These are phyloP conservation scores for Hanseniaspora uvarum DNA, from an alignment of 1,139 yeast species.

Conservation along the genomic window DNA sequence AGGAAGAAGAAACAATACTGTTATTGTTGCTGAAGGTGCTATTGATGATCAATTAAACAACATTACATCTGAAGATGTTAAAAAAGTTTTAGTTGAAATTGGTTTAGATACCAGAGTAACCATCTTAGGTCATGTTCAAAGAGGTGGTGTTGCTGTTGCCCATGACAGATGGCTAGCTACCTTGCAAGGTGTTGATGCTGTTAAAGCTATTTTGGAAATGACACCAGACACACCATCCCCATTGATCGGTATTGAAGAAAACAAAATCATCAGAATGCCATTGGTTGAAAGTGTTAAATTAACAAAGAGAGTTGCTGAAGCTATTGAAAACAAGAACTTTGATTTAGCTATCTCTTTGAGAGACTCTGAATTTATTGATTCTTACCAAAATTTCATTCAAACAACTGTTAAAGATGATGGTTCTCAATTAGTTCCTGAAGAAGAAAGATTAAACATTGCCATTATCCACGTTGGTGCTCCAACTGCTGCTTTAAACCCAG, in stretches of 20 bases:
- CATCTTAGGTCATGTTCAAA: constrained; percentile 71
- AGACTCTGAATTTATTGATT: constrained; percentile 63
- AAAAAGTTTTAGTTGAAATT: constrained; percentile 56
- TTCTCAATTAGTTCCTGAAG: constrained; percentile 42
- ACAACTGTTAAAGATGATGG: constrained; percentile 55
- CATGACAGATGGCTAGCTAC: constrained; percentile 68
- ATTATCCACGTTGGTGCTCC: constrained; percentile 75
- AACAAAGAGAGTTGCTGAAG: constrained; percentile 61
- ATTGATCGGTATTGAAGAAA: constrained; percentile 62
- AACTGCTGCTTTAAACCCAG: constrained; percentile 71
- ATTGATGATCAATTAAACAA: constrained; percentile 56
- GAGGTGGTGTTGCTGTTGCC: constrained; percentile 82
- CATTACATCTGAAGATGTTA: constrained; percentile 56
- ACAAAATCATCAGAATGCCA: constrained; percentile 58
- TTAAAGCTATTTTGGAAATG: constrained; percentile 58
- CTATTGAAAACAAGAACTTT: constrained; percentile 49
- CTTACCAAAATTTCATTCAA: constrained; percentile 53
- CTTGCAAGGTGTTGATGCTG: constrained; percentile 76
- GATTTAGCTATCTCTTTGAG: constrained; percentile 58
- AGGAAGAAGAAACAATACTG: constrained; percentile 71
- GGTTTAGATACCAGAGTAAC: constrained; percentile 73
- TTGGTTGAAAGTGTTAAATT: constrained; percentile 61
- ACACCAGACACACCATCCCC: constrained; percentile 69
- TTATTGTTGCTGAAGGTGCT: constrained; percentile 79
- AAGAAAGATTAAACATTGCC: constrained; percentile 53